Base-by-base conservation (phyloP, 352 stramenopile species). In the Plasmopara muralis region DNA sequence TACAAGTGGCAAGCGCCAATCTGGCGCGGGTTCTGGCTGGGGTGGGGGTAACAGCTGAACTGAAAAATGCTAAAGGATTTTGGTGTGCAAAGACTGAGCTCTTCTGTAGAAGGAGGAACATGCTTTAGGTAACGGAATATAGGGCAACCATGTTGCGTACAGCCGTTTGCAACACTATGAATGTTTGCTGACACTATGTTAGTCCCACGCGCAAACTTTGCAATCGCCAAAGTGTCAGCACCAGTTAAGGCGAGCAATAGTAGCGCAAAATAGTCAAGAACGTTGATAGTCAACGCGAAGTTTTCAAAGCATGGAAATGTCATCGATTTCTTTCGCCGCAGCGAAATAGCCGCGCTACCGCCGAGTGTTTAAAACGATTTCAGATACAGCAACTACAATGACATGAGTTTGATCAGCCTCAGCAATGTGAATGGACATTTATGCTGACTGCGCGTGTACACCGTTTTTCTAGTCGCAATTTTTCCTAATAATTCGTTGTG, bases 1-100 rank as follows among this genome's bases (percentile, higher is more conserved):
- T 62, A 60, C 59, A 72, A 52, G 55, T 66, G 55, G 64, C 64
- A 68, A 72, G 59, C 58, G 52, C 59, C 60, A 64, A 43, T 47
- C 59, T 50, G 51, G 57, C 49, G 47, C 43, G 58, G 62, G 53
- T 63, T 62, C 53, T 62, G 58, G 58, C 50, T 71, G 62, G 62
- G 62, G 29, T 60, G 50, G 52, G 50, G 60, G 43, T 61, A 45
- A 25, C 39, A 51, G 40, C 62, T 70, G 62, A 66, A 71, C 63
- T 42, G 56, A 69, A 61, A 69, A 61, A 65, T 56, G 47, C 47
- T 62, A 43, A 50, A 30, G 50, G 47, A 59, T 66, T 70, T 66
- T 61, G 55, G 53, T 70, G 58, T 70, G 58, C 62, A 70, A 43
- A 70, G 53, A 66, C 61, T 33, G 52, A 55, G 50, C 49, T 47